Base-by-base conservation (phyloP, 1,139 yeast genomes). In the Ogataea hybrid region DNA sequence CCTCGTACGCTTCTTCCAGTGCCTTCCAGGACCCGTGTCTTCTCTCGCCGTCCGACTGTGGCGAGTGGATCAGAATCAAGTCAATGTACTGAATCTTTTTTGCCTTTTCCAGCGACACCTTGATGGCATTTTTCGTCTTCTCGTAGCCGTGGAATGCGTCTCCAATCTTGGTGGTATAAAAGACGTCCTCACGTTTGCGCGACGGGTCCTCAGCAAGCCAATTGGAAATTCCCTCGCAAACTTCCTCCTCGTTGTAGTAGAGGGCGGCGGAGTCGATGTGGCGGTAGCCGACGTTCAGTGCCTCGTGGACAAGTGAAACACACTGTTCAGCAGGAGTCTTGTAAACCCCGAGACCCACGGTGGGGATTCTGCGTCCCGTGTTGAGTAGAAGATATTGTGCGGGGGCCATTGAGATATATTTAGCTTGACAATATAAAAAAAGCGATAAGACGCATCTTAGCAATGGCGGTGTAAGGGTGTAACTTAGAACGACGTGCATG, bases 251-350 rank as follows among this genome's bases (percentile, higher is more conserved):
- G 56, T 82, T 82, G n/a, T 68, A 66, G 57, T 84, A 84, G 25
- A 62, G 61, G 16, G 69, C 67, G 2, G 88, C 89, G 6, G 81
- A 68, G 54, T 82, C 89, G 37, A 82, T 67, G 51, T 82, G 89
- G 49, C 92, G 74, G 58, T 84, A 84, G 0, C 95, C 95, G 16
- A 60, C 67, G 22, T 70, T 67, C 53, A 85, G 68, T 1, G 84
- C 85, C 25, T 68, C 57, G 43, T 68, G 64, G 2, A 78, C 81
- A 17, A 73, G 52, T 0, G 61, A 57, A 3, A 67, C 57, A 1
- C 79, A 69, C 9, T 62, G 63, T 1, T 54, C 47, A 12, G 61
- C 58, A 3, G 80, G 69, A 2, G 77, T 61, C 44, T 67, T 57
- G 66, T 77, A 81, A 2, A 77, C 72, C 2, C 88, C 88, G 10